Percentiles rank a stretch among this genome's conserved stretches.
These are phyloP conservation scores for Linum lewisii DNA, from an alignment of 345 rosid species.

Conservation along the genomic window DNA sequence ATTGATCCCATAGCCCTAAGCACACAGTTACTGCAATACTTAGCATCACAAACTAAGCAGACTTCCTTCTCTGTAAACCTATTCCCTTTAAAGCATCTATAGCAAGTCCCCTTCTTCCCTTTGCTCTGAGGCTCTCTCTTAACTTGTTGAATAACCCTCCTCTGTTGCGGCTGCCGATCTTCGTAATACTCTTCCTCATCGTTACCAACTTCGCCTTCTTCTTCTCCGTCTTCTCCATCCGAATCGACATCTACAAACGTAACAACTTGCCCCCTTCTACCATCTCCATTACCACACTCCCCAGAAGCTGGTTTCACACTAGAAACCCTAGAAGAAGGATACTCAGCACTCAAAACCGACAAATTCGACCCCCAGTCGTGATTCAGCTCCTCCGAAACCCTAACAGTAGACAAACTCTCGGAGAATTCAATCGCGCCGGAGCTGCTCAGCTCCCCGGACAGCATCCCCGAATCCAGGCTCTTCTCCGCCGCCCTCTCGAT, in stretches of 20 bases:
- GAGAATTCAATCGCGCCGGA: slow-evolving; percentile 35
- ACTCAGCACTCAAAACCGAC: slow-evolving; percentile 75
- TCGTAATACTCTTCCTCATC: slow-evolving; percentile 28
- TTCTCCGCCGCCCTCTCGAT: slow-evolving; percentile 31
- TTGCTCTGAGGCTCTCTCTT: slow-evolving; percentile 48
- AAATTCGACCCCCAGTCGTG: slow-evolving; percentile 78
- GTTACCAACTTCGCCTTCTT: slow-evolving; percentile 14
- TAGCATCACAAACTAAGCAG: slow-evolving; percentile 91
- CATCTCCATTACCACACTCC: slow-evolving; percentile 35
- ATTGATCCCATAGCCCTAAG: slow-evolving; percentile 99
- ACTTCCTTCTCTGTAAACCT: slow-evolving; percentile 93
- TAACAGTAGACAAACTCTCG: slow-evolving; percentile 35
- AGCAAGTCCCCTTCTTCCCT: slow-evolving; percentile 88
- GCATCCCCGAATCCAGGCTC: slow-evolving; percentile 41
- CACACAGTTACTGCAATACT: slow-evolving; percentile 81
- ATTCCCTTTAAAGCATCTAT: slow-evolving; percentile 77
- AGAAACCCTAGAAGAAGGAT: slow-evolving; percentile 74
- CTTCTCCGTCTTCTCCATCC: slow-evolving; percentile 37
- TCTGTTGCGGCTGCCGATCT: slow-evolving; percentile 31
- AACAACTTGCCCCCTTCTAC: slow-evolving; percentile 48
- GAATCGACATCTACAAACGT: slow-evolving; percentile 60
- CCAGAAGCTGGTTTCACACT: slow-evolving; percentile 33
- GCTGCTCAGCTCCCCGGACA: slow-evolving; percentile 36
- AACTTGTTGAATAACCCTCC: slow-evolving; percentile 21
- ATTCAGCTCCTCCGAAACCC: slow-evolving; percentile 42